These are phyloP conservation scores for Psilocybe tampanensis DNA, from an alignment of 768 basidiomycete genomes.

Conservation along the genomic window DNA sequence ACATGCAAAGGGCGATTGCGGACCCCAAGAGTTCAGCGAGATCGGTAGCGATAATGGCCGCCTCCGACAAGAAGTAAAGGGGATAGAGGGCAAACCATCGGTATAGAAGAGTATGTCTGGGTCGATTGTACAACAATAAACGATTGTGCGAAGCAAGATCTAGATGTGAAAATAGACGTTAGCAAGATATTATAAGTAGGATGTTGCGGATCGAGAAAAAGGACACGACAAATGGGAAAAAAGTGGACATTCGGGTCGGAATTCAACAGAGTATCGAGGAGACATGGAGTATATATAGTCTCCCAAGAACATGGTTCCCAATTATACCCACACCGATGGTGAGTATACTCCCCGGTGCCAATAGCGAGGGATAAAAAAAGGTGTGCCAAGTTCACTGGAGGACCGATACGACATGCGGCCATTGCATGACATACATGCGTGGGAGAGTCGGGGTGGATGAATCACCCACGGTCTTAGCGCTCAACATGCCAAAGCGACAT, in stretches of 20 bases:
- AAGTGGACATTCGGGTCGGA: not conserved
- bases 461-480: not conserved
- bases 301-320: conserved; percentile 9
- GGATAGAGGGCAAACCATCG: conserved; percentile 68
- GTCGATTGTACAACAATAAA: conserved; percentile 63
- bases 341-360: conserved; percentile 8
- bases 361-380: not conserved
- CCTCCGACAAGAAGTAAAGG: conserved; percentile 63
- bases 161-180: conserved; percentile 20
- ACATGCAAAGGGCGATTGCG: conserved; percentile 77
- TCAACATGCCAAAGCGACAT: not conserved
- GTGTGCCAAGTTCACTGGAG: not conserved
- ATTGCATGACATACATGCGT: no score
- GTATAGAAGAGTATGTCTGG: conserved; percentile 55
- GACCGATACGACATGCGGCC: conserved; percentile 1
- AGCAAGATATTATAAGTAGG: conserved; percentile 10
- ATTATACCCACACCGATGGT: conserved; percentile 16
- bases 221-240: not conserved
- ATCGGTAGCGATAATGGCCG: conserved; percentile 78
- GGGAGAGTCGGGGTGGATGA: not conserved
- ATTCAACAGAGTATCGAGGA: not conserved
- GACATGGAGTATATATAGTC: conserved; percentile 1
- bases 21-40: conserved; percentile 82
- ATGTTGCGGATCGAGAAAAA: conserved; percentile 9
- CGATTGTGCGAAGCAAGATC: conserved; percentile 63